Base-by-base conservation (phyloP, 768 basidiomycete species). In the Mycena venus region DNA sequence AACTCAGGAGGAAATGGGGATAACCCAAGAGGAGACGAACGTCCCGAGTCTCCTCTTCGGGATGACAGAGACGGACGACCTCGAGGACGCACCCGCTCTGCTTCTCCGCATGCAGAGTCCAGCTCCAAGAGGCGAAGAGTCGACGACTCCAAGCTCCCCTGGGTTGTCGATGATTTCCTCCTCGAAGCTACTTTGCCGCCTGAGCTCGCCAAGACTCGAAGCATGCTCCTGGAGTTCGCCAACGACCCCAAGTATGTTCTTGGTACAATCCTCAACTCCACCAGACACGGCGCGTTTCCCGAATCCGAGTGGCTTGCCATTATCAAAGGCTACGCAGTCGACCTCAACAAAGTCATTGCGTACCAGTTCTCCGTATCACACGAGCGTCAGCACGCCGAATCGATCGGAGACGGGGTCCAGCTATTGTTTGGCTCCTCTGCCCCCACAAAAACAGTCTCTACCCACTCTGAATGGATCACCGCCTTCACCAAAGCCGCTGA, bases 401-500 rank as follows among this genome's bases (percentile, higher is more conserved):
- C 68, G 67, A 51, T 77, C 29, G 80, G 77, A 14, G 29, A 44
- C 17, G 69, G 74, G 15, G 29, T 78, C 55, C 60, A 78, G 25
- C 8, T 80, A 23, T 36, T 68, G 9, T 38, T 66, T 31, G 32
- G 56, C 14, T 17, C 36, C 23, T 17, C 75, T 1, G 36, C 34
- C 9, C 32, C 64, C 38, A 66, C 47, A 3, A 66, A 66, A 42
- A 63, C 12, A 11, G 74, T 83, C 64, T 27, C 32, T n/a, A 75
- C 76, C 25, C 32, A 32, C 2, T 65, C 70, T 2, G 77, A 84
- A 5, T 85, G 82, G 82, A 36, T 70, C 42, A 32, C 63, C 5
- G 81, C 83, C 0, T 84, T 79, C 76, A 34, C 72, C 10, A 12
- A n/a, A 0, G 56, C 72, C 15, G 15, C 51, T 11, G 42, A 66